phyloP scores from a whole-genome alignment of 371 early-diverging fungal genomes.

The Apophysomyces sp. region DNA sequence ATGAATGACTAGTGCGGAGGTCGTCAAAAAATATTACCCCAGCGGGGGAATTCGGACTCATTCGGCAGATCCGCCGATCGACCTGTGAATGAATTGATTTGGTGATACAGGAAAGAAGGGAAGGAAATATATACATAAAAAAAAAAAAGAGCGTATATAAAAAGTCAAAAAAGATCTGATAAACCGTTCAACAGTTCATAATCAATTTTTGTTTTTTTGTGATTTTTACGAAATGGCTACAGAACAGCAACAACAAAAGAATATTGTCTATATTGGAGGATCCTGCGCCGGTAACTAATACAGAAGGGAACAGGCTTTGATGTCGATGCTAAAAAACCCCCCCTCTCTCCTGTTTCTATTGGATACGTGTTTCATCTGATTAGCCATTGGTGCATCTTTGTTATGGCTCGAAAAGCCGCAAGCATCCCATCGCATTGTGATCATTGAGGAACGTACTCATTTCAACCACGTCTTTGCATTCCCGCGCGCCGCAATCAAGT shows the following conservation, averaged over 20 bases:
- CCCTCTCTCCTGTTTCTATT: background rate
- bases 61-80: slow-evolving; percentile 4
- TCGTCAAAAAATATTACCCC: background rate
- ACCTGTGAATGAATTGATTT: background rate
- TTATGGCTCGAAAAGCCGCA: slow-evolving; percentile 35
- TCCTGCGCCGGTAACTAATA: slow-evolving; percentile 44
- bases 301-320: background rate
- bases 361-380: background rate
- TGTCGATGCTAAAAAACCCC: background rate
- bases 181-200: background rate
- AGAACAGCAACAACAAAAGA: slow-evolving; percentile 42
- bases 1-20: too few relatives aligned
- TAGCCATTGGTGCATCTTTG: slow-evolving; percentile 38
- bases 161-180: slow-evolving; percentile 3
- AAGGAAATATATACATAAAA: background rate
- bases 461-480: slow-evolving; percentile 66
- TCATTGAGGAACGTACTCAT: slow-evolving; percentile 61
- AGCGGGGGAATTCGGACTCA: background rate
- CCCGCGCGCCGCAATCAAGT: slow-evolving; percentile 57
- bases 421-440: slow-evolving; percentile 47
- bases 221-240: slow-evolving; percentile 6
- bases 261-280: slow-evolving; percentile 57
- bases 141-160: too few relatives aligned
- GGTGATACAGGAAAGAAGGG: background rate
- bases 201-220: background rate